Evolutionary conservation across 768 basidiomycete species (phyloP), one percentile per base, ranked within the genome.

Genomic region (Boletus reticuloceps): DNA sequence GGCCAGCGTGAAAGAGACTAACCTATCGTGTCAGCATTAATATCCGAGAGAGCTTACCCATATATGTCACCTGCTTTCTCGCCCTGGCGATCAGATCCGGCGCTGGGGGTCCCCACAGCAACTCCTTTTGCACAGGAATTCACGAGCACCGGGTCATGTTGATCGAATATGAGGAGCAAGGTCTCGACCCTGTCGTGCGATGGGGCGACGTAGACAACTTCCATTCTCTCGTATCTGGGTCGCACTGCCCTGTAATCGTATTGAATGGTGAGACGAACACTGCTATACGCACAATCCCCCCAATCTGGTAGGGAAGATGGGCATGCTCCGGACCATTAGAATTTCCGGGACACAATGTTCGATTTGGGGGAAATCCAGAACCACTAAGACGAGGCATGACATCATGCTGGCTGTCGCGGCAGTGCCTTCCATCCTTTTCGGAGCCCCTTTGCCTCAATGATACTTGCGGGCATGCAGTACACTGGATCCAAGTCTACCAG

Each of bases 401-500:
- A 50, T 68, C 39, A 68, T 38, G 37, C n/a, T 29, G 57, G 49
- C 59, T 56, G 58, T 38, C 69, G 69, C 32, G 69, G 69, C 44
- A 70, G 61, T 58, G 63, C 66, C 47, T 67, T 63, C 70, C 70
- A 72, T 25, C 63, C 66, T 65, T 88, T 92, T 60, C 77, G 75
- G 53, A 96, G 75, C 4, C 91, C 93, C 70, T 71, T 80, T 36
- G 69, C 70, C 66, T 89, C 84, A 41, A 93, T 91, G 9, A 94
- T 63, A 12, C 68, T 68, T 1, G 88, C 88, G 9, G 94, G 96
- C 94, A 98, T 94, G 74, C 96, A 98, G 65, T 94, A 97, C 20
- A 97, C 88, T 0, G 96, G 96, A 67, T 98, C 97, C 40, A 98
- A 73, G 60, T 93, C 91, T 16, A 83, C 77, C 20, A 99, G 72